Percentiles rank a stretch among this genome's conserved stretches.
These are phyloP conservation scores for Neurospora tetrasperma DNA, from an alignment of 495 filamentous ascomycete species.

Conservation along the genomic window DNA sequence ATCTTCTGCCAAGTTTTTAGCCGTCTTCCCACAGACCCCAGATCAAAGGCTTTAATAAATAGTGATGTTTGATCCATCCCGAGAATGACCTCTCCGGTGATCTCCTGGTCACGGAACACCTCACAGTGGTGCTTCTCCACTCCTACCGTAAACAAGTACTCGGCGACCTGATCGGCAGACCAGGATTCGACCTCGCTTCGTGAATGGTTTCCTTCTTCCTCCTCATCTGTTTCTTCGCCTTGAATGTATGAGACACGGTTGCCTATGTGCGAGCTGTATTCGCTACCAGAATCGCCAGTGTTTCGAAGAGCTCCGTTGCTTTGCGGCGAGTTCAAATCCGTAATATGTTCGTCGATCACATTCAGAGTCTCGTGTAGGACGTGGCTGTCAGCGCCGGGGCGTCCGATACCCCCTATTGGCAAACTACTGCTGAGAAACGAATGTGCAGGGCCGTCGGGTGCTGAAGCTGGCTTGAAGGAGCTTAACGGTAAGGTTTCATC, in stretches of 20 bases:
- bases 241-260: slow-evolving; percentile 81
- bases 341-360: slow-evolving; percentile 97
- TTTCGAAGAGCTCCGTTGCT: slow-evolving; percentile 37
- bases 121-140: slow-evolving; percentile 82
- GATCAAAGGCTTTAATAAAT: slow-evolving; percentile 89
- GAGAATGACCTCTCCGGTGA: slow-evolving; percentile 82
- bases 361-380: slow-evolving; percentile 95
- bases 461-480: slow-evolving; percentile 22
- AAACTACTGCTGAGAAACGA: slow-evolving; percentile 12
- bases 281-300: slow-evolving; percentile 75
- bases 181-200: slow-evolving; percentile 60
- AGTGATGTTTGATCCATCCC: slow-evolving; percentile 90
- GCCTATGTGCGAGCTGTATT: slow-evolving; percentile 72
- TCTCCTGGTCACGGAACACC: slow-evolving; percentile 92
- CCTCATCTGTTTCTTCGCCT: slow-evolving; percentile 76
- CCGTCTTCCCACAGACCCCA: slow-evolving; percentile 80
- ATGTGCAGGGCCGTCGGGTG: slow-evolving; percentile 9
- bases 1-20: slow-evolving; percentile 95
- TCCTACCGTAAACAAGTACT: slow-evolving; percentile 69
- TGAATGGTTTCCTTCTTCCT: slow-evolving; percentile 44
- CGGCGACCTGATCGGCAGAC: slow-evolving; percentile 68
- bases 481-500: slow-evolving; percentile 31
- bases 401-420: slow-evolving; percentile 16
- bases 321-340: slow-evolving; percentile 72
- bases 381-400: slow-evolving; percentile 48